These are phyloP conservation scores for Phaffomyces thermotolerans DNA, from an alignment of 805 yeast species.

Conservation along the genomic window DNA sequence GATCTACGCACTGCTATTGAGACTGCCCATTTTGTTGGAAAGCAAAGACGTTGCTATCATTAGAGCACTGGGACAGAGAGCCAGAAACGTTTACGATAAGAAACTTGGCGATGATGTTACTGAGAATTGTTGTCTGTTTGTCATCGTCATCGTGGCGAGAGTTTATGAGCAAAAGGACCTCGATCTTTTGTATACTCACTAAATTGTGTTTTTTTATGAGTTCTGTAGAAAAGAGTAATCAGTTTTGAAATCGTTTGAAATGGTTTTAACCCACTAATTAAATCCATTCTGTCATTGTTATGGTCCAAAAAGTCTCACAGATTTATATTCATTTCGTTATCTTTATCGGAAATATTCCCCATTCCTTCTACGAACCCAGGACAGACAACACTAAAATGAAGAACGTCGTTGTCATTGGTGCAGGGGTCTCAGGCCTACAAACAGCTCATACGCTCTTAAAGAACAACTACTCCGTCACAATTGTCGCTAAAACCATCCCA, in stretches of 20 bases:
- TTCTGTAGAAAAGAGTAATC: too few species aligned
- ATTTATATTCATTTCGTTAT: too few species aligned
- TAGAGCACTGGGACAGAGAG: constrained; percentile 17
- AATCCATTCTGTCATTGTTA: too few species aligned
- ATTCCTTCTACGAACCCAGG: neutral
- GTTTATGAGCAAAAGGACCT: constrained; percentile 6
- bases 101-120: constrained; percentile 4
- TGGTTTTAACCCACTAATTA: too few species aligned
- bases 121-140: constrained; percentile 2
- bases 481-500: constrained; percentile 43
- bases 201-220: too few species aligned
- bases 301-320: too few species aligned
- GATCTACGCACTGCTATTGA: constrained; percentile 15
- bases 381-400: neutral
- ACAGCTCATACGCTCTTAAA: constrained; percentile 37
- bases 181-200: too few species aligned
- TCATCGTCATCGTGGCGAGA: constrained; percentile 5
- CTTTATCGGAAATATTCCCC: neutral
- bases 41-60: constrained; percentile 14
- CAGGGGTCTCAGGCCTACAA: constrained; percentile 54
- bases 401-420: constrained; percentile 16
- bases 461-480: constrained; percentile 34
- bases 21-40: constrained; percentile 13
- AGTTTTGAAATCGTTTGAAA: too few species aligned
- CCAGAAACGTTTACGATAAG: constrained; percentile 8